A percentile compares a stretch with the other conserved stretches of the same genome.
Conservation (phyloP, 1,284 basidiomycete genomes). For the Mycena sp. region DNA sequence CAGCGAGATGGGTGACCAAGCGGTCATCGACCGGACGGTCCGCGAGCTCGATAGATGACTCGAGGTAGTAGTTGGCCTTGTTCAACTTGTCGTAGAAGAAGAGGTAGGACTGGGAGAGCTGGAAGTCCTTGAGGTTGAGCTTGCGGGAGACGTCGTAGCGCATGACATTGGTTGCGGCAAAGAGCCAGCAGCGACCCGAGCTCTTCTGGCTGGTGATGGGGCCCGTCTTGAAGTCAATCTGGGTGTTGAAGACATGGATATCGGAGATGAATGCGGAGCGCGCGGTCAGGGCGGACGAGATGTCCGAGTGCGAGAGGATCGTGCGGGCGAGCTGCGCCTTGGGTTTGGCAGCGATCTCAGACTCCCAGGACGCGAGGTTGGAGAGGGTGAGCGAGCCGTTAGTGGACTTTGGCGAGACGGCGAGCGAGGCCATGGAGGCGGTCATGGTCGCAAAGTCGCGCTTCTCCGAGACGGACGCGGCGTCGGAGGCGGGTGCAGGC, state of each 20-base stretch:
- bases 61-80: conserved; percentile 95
- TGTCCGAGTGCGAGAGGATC: conserved; percentile 80
- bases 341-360: conserved; percentile 61
- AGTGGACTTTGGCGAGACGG: conserved; percentile 45
- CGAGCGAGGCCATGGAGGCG: conserved; percentile 40
- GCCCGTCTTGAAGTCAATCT: conserved; percentile 78
- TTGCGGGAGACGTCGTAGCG: conserved; percentile 88
- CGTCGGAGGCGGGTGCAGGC: conserved; percentile 36
- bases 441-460: conserved; percentile 33
- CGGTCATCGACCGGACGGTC: conserved; percentile 86
- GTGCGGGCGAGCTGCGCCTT: conserved; percentile 84
- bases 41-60: conserved; percentile 85
- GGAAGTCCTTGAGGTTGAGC: conserved; percentile 87
- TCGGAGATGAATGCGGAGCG: conserved; percentile 74
- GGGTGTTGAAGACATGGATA: conserved; percentile 78
- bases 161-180: conserved; percentile 90
- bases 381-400: conserved; percentile 69
- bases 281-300: conserved; percentile 71
- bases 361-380: conserved; percentile 75
- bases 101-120: conserved; percentile 91
- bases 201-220: conserved; percentile 91
- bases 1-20: conserved; percentile 80
- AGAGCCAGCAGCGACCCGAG: conserved; percentile 93
- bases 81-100: conserved; percentile 97
- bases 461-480: conserved; percentile 47